Conservation (phyloP, 257 asterid genomes). For the Ilex aquifolium region DNA sequence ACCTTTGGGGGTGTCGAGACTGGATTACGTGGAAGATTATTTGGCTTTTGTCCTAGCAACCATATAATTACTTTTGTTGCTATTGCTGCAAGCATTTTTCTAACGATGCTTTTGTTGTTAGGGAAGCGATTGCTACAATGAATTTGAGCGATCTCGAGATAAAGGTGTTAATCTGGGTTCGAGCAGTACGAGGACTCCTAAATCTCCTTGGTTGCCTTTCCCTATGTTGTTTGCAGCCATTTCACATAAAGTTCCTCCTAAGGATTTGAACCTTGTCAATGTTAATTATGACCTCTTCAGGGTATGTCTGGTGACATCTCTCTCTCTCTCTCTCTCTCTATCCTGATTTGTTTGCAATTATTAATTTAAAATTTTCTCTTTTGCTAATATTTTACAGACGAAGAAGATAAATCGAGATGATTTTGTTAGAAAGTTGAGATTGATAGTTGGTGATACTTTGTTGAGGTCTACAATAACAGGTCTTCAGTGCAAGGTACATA, state of each 20-base stretch:
- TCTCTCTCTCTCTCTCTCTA: neutral
- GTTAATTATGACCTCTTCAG: neutral
- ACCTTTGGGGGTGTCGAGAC: too few relatives aligned
- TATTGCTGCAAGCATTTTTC: too few relatives aligned
- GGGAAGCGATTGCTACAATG: too few relatives aligned
- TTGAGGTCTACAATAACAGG: neutral
- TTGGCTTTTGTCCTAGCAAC: too few relatives aligned
- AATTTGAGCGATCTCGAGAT: too few relatives aligned
- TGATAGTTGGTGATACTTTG: neutral
- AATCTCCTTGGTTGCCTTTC: conserved; percentile 1
- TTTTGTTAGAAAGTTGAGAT: neutral
- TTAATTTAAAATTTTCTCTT: too few relatives aligned
- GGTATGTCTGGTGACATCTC: neutral
- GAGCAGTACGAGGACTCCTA: neutral
- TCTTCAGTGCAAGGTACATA: conserved; percentile 4
- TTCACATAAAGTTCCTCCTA: neutral
- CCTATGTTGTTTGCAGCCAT: neutral
- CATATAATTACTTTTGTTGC: too few relatives aligned
- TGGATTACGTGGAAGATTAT: too few relatives aligned
- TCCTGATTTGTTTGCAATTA: neutral
- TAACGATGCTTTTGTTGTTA: too few relatives aligned
- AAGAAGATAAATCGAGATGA: neutral
- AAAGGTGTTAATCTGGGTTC: too few relatives aligned
- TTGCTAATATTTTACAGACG: neutral
- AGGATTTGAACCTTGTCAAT: neutral